phyloP scores from a whole-genome alignment of 108 stramenopile genomes.

The Hondaea fermentalgiana region DNA sequence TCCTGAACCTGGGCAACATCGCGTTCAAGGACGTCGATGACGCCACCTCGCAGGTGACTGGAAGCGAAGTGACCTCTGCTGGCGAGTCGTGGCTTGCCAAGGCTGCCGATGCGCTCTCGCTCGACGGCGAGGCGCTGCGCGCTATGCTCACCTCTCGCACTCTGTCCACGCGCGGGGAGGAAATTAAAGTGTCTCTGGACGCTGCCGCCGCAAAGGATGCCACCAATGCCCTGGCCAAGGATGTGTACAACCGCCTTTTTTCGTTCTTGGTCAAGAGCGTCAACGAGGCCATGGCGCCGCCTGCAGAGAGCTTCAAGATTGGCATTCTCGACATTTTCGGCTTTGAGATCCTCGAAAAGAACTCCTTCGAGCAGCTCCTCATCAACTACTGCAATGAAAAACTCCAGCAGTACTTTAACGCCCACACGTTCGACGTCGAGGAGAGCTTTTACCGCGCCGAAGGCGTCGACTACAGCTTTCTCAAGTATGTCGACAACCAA shows the following conservation, averaged over 20 bases:
- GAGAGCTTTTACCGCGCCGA: slow-evolving; percentile 18
- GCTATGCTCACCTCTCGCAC: background rate
- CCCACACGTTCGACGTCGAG: slow-evolving; percentile 20
- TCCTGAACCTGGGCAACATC: slow-evolving; percentile 47
- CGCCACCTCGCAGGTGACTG: background rate
- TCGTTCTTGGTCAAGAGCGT: slow-evolving; percentile 28
- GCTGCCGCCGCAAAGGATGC: slow-evolving; percentile 1
- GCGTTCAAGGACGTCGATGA: slow-evolving; percentile 43
- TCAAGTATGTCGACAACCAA: background rate
- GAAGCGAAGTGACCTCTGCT: background rate
- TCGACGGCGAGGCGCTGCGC: background rate
- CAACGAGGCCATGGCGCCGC: slow-evolving; percentile 58
- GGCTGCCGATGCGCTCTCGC: background rate
- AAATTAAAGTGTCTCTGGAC: background rate
- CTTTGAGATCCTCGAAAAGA: slow-evolving; percentile 27
- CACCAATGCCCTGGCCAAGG: slow-evolving; percentile 29
- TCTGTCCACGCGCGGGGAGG: background rate
- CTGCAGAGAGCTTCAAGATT: slow-evolving; percentile 7
- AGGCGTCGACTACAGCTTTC: background rate
- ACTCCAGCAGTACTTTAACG: slow-evolving; percentile 50
- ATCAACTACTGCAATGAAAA: slow-evolving; percentile 91
- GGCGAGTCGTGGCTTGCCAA: background rate
- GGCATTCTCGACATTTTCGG: slow-evolving; percentile 36
- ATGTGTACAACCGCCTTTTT: slow-evolving; percentile 33
- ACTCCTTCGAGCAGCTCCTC: slow-evolving; percentile 52